These are phyloP conservation scores for Tulasnella sp. DNA, from an alignment of 768 basidiomycete genomes.

Conservation along the genomic window DNA sequence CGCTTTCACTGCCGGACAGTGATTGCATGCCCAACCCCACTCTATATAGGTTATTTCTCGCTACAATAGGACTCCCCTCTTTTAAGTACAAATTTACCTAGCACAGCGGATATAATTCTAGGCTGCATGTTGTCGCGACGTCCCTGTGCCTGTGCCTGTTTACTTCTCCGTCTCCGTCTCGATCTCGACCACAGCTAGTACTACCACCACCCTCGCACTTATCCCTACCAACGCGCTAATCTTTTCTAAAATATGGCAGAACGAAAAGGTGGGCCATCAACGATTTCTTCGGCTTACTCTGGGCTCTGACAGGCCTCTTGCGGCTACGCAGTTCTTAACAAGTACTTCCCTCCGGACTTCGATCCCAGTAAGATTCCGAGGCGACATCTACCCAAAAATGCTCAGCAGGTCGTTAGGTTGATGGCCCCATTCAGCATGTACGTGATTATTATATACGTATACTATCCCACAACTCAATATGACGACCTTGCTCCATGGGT, in stretches of 20 bases:
- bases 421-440: constrained; percentile 99
- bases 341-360: constrained; percentile 96
- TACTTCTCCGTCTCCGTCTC: too few species aligned
- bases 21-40: too few species aligned
- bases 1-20: too few species aligned
- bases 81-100: too few species aligned
- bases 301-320: not conserved
- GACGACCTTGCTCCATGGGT: too few species aligned
- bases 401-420: constrained; percentile 93
- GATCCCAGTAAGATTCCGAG: constrained; percentile 94
- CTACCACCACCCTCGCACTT: too few species aligned
- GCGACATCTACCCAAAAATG: constrained; percentile 81
- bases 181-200: too few species aligned
- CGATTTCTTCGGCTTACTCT: not conserved
- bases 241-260: constrained; percentile 53
- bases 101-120: too few species aligned
- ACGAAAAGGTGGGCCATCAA: constrained; percentile 50
- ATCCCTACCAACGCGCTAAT: not conserved
- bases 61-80: too few species aligned
- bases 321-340: constrained; percentile 63
- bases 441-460: constrained; percentile 22
- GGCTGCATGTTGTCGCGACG: too few species aligned
- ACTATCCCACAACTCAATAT: not conserved
- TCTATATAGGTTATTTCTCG: too few species aligned
- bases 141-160: too few species aligned